A percentile compares a stretch with the other conserved stretches of the same genome.
Conservation (phyloP, 1,139 yeast genomes). For the Debaryomyces fabryi region DNA sequence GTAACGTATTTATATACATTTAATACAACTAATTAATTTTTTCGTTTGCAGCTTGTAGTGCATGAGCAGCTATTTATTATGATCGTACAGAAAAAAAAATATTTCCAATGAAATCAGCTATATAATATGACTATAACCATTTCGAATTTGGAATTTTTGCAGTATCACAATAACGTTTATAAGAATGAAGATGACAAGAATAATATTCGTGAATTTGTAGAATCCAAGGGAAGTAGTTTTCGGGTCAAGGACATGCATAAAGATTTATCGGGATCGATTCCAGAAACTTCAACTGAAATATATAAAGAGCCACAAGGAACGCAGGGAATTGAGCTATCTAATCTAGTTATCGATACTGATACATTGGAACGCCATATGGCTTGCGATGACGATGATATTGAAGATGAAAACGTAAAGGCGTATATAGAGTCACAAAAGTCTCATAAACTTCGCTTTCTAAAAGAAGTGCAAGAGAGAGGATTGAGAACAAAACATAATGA, state of each 20-base stretch:
- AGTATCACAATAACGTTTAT: conserved; percentile 12
- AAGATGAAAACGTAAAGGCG: conserved; percentile 18
- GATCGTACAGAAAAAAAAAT: background rate
- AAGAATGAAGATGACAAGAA: conserved; percentile 3
- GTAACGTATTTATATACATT: background rate
- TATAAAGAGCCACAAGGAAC: background rate
- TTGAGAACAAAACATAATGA: conserved; percentile 4
- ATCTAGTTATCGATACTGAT: conserved; percentile 24
- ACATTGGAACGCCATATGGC: conserved; percentile 15
- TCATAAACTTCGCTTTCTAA: conserved; percentile 25
- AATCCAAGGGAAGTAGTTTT: conserved; percentile 11
- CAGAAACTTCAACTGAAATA: background rate
- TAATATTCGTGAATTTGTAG: conserved; percentile 13
- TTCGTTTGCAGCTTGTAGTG: conserved; percentile 3
- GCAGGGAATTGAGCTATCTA: conserved; percentile 10
- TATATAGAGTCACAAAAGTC: conserved; percentile 21
- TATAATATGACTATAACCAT: conserved; percentile 11
- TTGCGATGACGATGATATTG: conserved; percentile 13
- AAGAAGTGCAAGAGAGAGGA: conserved; percentile 28
- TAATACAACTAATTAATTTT: conserved; percentile 3
- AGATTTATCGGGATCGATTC: background rate
- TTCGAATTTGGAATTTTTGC: conserved; percentile 11
- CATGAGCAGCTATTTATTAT: background rate
- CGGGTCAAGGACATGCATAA: conserved; percentile 5
- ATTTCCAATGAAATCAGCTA: background rate